phyloP scores from a whole-genome alignment of 768 basidiomycete genomes.

The Russula brevipes region DNA sequence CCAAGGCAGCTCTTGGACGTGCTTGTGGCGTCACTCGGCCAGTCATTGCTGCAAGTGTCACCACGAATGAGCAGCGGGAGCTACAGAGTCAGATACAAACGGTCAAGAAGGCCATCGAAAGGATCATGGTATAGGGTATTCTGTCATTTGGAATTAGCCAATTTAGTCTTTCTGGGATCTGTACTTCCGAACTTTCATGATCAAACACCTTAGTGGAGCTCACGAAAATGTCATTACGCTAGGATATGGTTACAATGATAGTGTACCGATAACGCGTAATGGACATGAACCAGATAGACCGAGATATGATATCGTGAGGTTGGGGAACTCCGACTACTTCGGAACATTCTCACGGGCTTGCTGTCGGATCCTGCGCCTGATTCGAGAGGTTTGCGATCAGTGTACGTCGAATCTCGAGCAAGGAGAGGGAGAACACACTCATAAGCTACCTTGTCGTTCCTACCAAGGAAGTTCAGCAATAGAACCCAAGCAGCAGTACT shows the following conservation, averaged over 20 bases:
- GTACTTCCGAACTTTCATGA: neutral
- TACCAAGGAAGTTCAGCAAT: conserved; percentile 31
- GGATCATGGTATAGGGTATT: conserved; percentile 42
- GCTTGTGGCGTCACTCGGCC: conserved; percentile 94
- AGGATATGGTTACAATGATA: conserved; percentile 14
- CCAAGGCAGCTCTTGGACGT: conserved; percentile 91
- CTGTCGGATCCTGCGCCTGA: conserved; percentile 68
- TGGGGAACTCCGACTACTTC: conserved; percentile 45
- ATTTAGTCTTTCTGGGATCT: neutral
- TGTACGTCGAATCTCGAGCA: neutral
- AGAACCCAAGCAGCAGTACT: neutral
- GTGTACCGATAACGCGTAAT: conserved; percentile 12
- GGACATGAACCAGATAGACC: conserved; percentile 17
- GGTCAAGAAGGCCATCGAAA: conserved; percentile 80
- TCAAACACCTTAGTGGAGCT: neutral
- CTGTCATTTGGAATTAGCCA: neutral
- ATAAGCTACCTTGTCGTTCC: conserved; percentile 91
- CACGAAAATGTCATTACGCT: conserved; percentile 11
- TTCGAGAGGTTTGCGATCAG: neutral
- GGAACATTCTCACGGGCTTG: conserved; percentile 91
- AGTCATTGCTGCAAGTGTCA: conserved; percentile 93
- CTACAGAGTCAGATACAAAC: conserved; percentile 82
- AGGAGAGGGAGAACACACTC: conserved; percentile 52
- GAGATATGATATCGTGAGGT: conserved; percentile 4
- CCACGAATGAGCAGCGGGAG: conserved; percentile 93